phyloP scores from a whole-genome alignment of 2,329 filamentous ascomycete species.

The Orbilia brochopaga region DNA sequence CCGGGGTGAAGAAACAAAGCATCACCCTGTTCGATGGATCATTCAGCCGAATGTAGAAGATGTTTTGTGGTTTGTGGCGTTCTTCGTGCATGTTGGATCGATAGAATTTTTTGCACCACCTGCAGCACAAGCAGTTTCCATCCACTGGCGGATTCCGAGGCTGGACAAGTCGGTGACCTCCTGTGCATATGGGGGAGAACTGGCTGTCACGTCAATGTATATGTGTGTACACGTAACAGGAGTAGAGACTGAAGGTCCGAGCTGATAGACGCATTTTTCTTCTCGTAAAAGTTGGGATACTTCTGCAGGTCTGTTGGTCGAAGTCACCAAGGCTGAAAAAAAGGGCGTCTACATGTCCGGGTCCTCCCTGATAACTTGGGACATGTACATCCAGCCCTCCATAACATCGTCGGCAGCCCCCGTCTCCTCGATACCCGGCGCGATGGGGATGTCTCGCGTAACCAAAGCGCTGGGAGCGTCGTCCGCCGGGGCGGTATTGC shows the following conservation, averaged over 20 bases:
- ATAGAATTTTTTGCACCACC: no score
- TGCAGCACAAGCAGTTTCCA: background rate
- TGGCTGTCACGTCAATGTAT: conserved; percentile 30
- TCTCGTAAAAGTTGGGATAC: conserved; percentile 2
- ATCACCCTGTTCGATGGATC: background rate
- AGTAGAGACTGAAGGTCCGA: background rate
- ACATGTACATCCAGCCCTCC: conserved; percentile 84
- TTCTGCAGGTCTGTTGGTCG: conserved; percentile 8
- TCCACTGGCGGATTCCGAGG: background rate
- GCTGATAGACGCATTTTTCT: background rate
- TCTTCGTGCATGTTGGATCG: no score
- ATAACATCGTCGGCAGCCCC: conserved; percentile 62
- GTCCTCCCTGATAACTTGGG: conserved; percentile 62
- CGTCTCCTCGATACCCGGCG: conserved; percentile 30
- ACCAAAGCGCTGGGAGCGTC: conserved; percentile 54
- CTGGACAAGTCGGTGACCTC: no score
- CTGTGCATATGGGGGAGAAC: background rate
- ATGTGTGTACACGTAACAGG: conserved; percentile 5
- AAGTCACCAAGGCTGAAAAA: background rate
- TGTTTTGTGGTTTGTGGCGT: conserved; percentile 16
- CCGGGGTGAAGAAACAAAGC: no score
- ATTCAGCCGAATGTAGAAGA: conserved; percentile 21
- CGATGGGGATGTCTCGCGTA: conserved; percentile 40
- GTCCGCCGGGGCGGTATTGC: conserved; percentile 9
- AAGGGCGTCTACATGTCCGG: conserved; percentile 21